Percentiles rank a stretch among this genome's conserved stretches.
Conservation (phyloP, 2,329 filamentous ascomycete genomes). For the Onygena corvina region DNA sequence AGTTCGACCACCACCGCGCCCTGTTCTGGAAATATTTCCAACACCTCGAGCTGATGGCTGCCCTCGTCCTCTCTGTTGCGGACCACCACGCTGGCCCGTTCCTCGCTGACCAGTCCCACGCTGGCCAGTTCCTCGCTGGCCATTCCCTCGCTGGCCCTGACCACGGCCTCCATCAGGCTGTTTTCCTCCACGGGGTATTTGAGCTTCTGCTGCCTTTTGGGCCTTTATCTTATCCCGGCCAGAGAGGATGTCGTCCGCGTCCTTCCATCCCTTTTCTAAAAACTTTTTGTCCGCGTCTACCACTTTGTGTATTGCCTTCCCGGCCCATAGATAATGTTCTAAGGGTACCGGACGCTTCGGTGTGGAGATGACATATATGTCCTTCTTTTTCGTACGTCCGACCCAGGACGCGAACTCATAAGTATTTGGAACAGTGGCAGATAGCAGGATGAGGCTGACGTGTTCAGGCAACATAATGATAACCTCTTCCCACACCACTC, state of each 20-base stretch:
- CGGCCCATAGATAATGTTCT: constrained; percentile 93
- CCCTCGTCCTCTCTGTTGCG: constrained; percentile 44
- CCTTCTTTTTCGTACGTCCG: constrained; percentile 91
- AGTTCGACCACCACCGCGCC: constrained; percentile 71
- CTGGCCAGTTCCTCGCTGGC: constrained; percentile 21
- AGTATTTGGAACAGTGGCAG: constrained; percentile 93
- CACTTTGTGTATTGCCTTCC: constrained; percentile 85
- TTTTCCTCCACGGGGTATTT: constrained; percentile 44
- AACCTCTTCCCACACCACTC: constrained; percentile 98
- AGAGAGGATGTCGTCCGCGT: constrained; percentile 69
- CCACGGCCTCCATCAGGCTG: constrained; percentile 23
- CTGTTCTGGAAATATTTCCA: constrained; percentile 83
- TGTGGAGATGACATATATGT: constrained; percentile 98
- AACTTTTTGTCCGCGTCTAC: constrained; percentile 89
- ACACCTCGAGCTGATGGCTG: constrained; percentile 46
- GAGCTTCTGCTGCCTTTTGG: constrained; percentile 36
- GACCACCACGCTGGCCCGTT: constrained; percentile 36
- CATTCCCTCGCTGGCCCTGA: constrained; percentile 15
- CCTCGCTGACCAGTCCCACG: constrained; percentile 20
- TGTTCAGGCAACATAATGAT: constrained; percentile 99
- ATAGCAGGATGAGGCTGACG: constrained; percentile 86
- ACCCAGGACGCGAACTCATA: constrained; percentile 98
- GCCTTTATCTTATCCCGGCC: constrained; percentile 66
- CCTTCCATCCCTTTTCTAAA: constrained; percentile 86
- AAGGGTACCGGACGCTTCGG: constrained; percentile 87